A percentile compares a stretch with the other conserved stretches of the same genome.
Evolutionary conservation across 1,284 basidiomycete species (phyloP).

Genomic region (Ustanciosporium gigantosporum): DNA sequence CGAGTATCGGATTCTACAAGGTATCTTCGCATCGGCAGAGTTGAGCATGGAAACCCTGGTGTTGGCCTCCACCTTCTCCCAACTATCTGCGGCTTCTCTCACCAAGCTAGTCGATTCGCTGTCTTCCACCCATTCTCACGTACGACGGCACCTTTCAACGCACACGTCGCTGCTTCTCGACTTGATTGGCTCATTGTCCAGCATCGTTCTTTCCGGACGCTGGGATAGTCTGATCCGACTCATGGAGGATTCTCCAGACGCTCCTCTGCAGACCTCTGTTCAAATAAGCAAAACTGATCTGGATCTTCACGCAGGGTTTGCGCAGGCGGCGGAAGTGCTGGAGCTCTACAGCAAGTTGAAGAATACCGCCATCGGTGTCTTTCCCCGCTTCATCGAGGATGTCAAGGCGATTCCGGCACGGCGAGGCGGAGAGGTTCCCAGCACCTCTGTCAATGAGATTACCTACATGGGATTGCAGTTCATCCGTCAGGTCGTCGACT

Average conservation of each 20-base stretch:
- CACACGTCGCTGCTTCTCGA: conserved; percentile 53
- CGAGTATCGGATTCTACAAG: conserved; percentile 37
- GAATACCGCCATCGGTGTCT: conserved; percentile 47
- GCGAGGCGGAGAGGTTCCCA: conserved; percentile 48
- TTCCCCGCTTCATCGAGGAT: conserved; percentile 56
- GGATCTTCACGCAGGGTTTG: conserved; percentile 27
- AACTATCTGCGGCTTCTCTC: conserved; percentile 25
- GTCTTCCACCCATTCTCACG: conserved; percentile 35
- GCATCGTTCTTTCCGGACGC: conserved; percentile 20
- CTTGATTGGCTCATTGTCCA: conserved; percentile 27
- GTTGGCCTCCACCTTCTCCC: conserved; percentile 29
- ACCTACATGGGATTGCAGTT: conserved; percentile 50
- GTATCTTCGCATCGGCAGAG: conserved; percentile 28
- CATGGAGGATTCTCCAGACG: conserved; percentile 36
- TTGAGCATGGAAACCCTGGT: conserved; percentile 29
- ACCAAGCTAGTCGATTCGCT: conserved; percentile 25
- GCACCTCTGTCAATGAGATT: conserved; percentile 55
- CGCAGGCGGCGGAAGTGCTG: conserved; percentile 20
- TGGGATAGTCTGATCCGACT: conserved; percentile 25
- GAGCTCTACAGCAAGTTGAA: conserved; percentile 38
- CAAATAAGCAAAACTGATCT: conserved; percentile 27
- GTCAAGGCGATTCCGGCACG: conserved; percentile 52
- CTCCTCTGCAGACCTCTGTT: conserved; percentile 10
- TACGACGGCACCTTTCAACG: conserved; percentile 34
- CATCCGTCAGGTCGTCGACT: conserved; percentile 45